Conservation (phyloP, 169 alveolate genomes). For the Nephromyces sp. region DNA sequence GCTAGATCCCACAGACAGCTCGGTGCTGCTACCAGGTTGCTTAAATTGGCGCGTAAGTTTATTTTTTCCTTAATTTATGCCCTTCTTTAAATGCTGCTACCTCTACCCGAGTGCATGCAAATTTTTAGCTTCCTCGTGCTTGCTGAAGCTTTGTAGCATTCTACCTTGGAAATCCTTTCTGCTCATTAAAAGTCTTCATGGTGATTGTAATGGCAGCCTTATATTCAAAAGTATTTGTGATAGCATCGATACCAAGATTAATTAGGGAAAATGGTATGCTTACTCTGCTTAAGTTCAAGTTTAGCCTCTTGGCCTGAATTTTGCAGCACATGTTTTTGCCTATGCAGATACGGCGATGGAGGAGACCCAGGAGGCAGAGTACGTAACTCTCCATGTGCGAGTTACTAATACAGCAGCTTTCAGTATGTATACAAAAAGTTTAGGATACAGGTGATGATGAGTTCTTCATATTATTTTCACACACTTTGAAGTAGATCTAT, state of each 20-base stretch:
- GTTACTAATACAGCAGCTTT: constrained; percentile 81
- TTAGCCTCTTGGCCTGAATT: too few relatives aligned
- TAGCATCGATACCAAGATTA: too few relatives aligned
- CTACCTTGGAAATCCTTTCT: not conserved
- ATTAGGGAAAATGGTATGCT: too few relatives aligned
- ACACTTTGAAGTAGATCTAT: too few relatives aligned
- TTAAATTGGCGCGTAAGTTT: constrained; percentile 22
- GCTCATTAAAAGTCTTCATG: not conserved
- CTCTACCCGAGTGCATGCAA: too few relatives aligned
- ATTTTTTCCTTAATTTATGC: not conserved
- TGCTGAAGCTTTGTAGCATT: not conserved
- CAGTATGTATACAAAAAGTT: constrained; percentile 63
- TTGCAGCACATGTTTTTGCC: too few relatives aligned
- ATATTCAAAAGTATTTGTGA: too few relatives aligned
- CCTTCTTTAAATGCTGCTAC: too few relatives aligned
- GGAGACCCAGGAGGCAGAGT: constrained; percentile 64
- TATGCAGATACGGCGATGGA: constrained; percentile 56
- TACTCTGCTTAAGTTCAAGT: too few relatives aligned
- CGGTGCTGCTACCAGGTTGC: constrained; percentile 73
- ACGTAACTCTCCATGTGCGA: constrained; percentile 76
- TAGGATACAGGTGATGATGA: constrained; percentile 54
- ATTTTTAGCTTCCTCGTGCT: too few relatives aligned
- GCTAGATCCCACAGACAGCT: constrained; percentile 72
- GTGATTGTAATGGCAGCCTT: too few relatives aligned
- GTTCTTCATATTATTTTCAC: too few relatives aligned